These are phyloP conservation scores for Bertia moriformis DNA, from an alignment of 2,329 filamentous ascomycete species.

Conservation along the genomic window DNA sequence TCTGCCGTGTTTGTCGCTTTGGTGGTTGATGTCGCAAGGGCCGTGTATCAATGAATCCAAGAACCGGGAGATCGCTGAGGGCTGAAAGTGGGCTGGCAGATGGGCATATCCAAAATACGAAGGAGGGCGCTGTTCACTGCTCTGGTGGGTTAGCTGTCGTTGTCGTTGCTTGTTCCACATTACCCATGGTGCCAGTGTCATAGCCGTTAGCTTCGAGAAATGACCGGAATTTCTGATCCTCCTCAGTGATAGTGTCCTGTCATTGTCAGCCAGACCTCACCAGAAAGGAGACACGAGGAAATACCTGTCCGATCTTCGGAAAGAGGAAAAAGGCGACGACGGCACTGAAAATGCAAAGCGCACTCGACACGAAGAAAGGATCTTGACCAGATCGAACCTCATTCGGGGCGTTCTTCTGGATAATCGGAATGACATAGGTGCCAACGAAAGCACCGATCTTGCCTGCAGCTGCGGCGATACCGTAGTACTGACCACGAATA, in stretches of 20 bases:
- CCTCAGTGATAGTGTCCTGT: constrained; percentile 70
- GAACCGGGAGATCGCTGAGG: too few relatives aligned
- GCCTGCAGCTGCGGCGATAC: constrained; percentile 57
- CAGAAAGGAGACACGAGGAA: constrained; percentile 1
- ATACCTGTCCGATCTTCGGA: constrained; percentile 53
- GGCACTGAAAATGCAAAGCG: constrained; percentile 64
- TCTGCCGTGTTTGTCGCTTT: not conserved
- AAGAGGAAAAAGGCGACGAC: constrained; percentile 50
- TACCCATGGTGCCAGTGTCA: constrained; percentile 48
- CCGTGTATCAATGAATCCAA: too few relatives aligned
- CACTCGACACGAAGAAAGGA: constrained; percentile 74
- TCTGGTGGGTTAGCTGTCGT: too few relatives aligned
- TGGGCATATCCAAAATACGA: too few relatives aligned
- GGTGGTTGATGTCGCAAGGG: not conserved
- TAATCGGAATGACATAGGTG: constrained; percentile 66
- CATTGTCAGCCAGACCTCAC: not conserved
- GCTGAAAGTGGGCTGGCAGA: too few relatives aligned
- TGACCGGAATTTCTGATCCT: constrained; percentile 62
- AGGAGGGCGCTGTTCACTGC: too few relatives aligned
- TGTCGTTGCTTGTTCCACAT: too few relatives aligned
- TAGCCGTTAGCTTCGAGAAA: constrained; percentile 65
- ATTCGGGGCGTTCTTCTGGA: constrained; percentile 40
- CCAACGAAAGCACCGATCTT: constrained; percentile 78
- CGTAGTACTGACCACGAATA: constrained; percentile 67
- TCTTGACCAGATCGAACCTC: constrained; percentile 56